A percentile compares a stretch with the other conserved stretches of the same genome.
Conservation (phyloP, 352 stramenopile species). For the Globisporangium solare region DNA sequence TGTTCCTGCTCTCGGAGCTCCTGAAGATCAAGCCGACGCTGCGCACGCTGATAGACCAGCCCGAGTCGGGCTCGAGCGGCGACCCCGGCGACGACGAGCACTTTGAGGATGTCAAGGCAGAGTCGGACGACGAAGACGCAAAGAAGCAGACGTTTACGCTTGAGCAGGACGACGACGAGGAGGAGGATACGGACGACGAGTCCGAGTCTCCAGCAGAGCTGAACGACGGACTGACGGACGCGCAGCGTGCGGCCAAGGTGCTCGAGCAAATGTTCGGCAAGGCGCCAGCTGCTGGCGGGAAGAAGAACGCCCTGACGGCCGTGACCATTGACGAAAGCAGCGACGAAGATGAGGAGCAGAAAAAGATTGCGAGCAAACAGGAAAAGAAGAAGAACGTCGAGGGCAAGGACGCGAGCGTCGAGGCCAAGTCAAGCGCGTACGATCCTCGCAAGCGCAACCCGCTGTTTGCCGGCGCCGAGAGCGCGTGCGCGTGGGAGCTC, state of each 20-base stretch:
- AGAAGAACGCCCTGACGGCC: constrained; percentile 21
- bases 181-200: constrained; percentile 29
- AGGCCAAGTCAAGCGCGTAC: constrained; percentile 39
- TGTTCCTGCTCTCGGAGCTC: constrained; percentile 96
- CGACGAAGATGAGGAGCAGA: constrained; percentile 27
- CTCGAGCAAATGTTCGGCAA: constrained; percentile 66
- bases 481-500: constrained; percentile 91
- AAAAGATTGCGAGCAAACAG: neutral
- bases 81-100: constrained; percentile 41
- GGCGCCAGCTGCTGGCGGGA: constrained; percentile 17
- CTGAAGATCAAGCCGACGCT: constrained; percentile 80
- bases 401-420: constrained; percentile 11
- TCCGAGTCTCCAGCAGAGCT: constrained; percentile 15
- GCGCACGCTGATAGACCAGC: constrained; percentile 65
- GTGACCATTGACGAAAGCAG: constrained; percentile 19
- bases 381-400: neutral
- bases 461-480: constrained; percentile 67
- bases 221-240: constrained; percentile 44
- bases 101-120: constrained; percentile 44
- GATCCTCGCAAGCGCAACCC: constrained; percentile 87
- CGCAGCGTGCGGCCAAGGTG: constrained; percentile 47
- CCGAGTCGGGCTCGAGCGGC: constrained; percentile 25
- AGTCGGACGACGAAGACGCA: constrained; percentile 16
- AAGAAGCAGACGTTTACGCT: constrained; percentile 19
- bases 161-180: constrained; percentile 38